Evolutionary conservation across 495 filamentous ascomycete species (phyloP).

Genomic region (Penicillium waksmanii): DNA sequence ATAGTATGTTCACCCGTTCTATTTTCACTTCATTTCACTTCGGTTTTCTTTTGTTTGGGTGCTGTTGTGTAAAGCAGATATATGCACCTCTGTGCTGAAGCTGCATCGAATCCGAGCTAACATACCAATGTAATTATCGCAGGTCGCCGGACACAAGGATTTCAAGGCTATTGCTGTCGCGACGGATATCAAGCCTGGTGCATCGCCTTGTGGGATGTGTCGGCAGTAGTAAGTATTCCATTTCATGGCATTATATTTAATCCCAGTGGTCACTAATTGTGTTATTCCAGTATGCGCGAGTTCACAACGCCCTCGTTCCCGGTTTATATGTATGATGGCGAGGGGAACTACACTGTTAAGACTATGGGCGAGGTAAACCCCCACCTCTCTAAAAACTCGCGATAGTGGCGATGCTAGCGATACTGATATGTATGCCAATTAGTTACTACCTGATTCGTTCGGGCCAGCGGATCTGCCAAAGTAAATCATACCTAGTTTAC

Average conservation of each 20-base stretch:
- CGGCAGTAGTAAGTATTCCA: slow-evolving; percentile 42
- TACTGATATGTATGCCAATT: neutral
- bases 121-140: neutral
- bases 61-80: neutral
- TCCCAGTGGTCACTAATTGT: neutral
- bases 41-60: too few species aligned
- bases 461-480: slow-evolving; percentile 58
- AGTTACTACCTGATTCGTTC: slow-evolving; percentile 76
- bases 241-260: neutral
- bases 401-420: too few species aligned
- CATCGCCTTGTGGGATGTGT: slow-evolving; percentile 74
- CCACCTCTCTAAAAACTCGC: too few species aligned
- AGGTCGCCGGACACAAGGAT: slow-evolving; percentile 63
- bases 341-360: slow-evolving; percentile 68
- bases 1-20: slow-evolving; percentile 50
- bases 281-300: slow-evolving; percentile 66
- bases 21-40: neutral
- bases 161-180: slow-evolving; percentile 88
- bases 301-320: slow-evolving; percentile 70
- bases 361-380: slow-evolving; percentile 68
- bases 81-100: neutral
- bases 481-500: too few species aligned
- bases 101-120: neutral
- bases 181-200: slow-evolving; percentile 75
- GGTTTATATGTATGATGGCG: slow-evolving; percentile 88